These are phyloP conservation scores for Lasiodiplodia citricola DNA, from an alignment of 2,329 filamentous ascomycete species.

Conservation along the genomic window DNA sequence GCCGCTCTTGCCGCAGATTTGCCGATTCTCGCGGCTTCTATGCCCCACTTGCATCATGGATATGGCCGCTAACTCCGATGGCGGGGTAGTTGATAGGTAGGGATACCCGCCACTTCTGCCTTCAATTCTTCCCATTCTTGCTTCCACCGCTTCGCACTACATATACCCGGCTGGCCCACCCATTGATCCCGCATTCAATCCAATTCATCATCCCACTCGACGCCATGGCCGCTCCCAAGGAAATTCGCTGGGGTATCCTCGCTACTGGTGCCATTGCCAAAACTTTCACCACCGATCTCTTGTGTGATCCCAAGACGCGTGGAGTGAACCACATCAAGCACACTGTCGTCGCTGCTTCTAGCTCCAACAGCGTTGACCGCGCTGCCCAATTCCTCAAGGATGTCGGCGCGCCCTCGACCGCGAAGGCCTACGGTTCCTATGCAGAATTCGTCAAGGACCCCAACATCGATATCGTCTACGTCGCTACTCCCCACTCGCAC, in stretches of 20 bases:
- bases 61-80: not conserved
- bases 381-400: constrained; percentile 76
- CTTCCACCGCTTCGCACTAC: not conserved
- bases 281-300: constrained; percentile 74
- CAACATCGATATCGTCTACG: constrained; percentile 83
- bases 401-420: constrained; percentile 69
- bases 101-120: constrained; percentile 10
- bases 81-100: constrained; percentile 1
- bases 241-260: constrained; percentile 53
- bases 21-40: not conserved
- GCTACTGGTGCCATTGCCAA: constrained; percentile 56
- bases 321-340: constrained; percentile 75
- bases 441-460: constrained; percentile 78
- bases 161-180: not conserved
- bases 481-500: constrained; percentile 89
- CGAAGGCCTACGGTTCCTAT: constrained; percentile 80
- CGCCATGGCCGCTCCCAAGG: constrained; percentile 37
- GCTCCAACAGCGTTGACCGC: constrained; percentile 72
- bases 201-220: not conserved
- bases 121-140: not conserved
- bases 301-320: constrained; percentile 72
- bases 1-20: not conserved
- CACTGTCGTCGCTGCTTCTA: constrained; percentile 78
- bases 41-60: constrained; percentile 25
- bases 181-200: not conserved